Conservation (phyloP, 202 grass and related monocot species). For the Bolboschoenoplectus hybrid region DNA sequence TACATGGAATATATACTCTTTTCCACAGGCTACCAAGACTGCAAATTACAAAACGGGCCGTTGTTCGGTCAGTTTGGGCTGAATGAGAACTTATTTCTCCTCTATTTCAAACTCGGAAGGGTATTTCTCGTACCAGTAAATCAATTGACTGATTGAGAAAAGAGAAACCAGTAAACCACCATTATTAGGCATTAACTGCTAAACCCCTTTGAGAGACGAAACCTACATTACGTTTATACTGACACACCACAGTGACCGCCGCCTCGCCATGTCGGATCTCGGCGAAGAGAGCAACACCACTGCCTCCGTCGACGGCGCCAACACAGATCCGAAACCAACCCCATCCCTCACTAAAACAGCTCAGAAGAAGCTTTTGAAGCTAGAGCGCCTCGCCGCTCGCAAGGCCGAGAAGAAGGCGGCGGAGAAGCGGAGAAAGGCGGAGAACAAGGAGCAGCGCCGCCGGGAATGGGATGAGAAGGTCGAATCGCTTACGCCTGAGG, state of each 20-base stretch:
- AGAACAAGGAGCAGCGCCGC: conserved; percentile 57
- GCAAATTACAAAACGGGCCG: no score
- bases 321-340: not conserved
- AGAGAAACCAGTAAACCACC: not conserved
- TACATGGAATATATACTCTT: no score
- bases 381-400: conserved; percentile 58
- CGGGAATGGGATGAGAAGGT: conserved; percentile 71
- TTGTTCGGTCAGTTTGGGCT: no score
- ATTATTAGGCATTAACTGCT: not conserved
- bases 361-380: conserved; percentile 77
- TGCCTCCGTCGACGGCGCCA: not conserved
- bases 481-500: conserved; percentile 61
- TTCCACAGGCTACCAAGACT: no score
- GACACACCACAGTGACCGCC: not conserved
- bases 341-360: conserved; percentile 68
- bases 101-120: no score
- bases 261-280: conserved; percentile 8
- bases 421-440: conserved; percentile 71
- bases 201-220: not conserved
- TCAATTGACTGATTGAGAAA: no score
- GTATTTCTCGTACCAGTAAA: not conserved
- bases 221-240: not conserved
- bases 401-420: conserved; percentile 75
- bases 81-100: no score
- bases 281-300: not conserved